These are phyloP conservation scores for Apiosordaria backusii DNA, from an alignment of 495 filamentous ascomycete species.

Conservation along the genomic window DNA sequence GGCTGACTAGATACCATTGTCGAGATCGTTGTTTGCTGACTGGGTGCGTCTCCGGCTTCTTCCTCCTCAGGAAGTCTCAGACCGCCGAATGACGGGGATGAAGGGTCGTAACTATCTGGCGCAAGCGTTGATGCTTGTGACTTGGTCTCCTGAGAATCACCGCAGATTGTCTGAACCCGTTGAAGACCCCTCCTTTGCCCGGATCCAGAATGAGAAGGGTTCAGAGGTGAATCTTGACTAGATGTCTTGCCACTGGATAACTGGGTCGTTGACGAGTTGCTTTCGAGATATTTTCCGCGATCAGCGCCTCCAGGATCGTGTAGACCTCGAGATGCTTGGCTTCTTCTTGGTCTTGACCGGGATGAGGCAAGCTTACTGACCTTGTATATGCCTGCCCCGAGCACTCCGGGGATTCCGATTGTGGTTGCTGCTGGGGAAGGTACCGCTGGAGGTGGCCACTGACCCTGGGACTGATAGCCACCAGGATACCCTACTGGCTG, in stretches of 20 bases:
- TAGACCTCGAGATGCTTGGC: conserved; percentile 6
- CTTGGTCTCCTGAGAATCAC: not conserved
- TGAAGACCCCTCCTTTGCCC: not conserved
- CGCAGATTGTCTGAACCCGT: not conserved
- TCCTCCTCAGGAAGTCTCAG: not conserved
- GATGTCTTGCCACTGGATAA: not conserved
- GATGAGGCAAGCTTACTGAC: conserved; percentile 25
- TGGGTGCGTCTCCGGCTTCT: not conserved
- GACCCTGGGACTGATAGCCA: not conserved
- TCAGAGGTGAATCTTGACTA: not conserved
- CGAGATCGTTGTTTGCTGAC: not conserved
- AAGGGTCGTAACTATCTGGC: not conserved
- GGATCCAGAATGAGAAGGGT: conserved; percentile 1
- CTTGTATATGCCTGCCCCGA: conserved; percentile 31
- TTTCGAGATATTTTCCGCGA: conserved; percentile 20
- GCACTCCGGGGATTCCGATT: conserved; percentile 19
- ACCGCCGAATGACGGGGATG: not conserved
- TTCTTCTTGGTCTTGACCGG: conserved; percentile 12
- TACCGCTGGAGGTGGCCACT: conserved; percentile 13
- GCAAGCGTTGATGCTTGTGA: not conserved
- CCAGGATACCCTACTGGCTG: conserved; percentile 12
- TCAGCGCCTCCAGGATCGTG: conserved; percentile 10
- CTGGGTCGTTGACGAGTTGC: not conserved
- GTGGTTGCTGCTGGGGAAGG: conserved; percentile 20
- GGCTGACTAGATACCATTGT: not conserved